phyloP scores from a whole-genome alignment of 2,329 filamentous ascomycete species.

The Chaetomium sp. region DNA sequence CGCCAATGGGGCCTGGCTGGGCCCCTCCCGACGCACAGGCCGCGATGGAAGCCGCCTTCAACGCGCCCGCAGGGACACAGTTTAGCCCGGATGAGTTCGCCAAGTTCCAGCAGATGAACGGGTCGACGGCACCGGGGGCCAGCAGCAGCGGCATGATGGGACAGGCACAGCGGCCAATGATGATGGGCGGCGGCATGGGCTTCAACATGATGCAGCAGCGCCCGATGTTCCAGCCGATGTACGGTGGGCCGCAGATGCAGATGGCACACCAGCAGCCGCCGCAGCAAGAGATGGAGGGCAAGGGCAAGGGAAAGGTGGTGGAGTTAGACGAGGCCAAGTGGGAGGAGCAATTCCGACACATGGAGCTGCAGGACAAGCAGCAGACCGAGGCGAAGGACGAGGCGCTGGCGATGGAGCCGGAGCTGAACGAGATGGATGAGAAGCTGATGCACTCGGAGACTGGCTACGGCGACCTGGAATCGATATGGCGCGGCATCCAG shows the following conservation, averaged over 20 bases:
- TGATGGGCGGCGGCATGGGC: conserved; percentile 33
- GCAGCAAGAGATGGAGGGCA: conserved; percentile 43
- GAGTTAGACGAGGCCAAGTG: conserved; percentile 91
- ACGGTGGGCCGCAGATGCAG: conserved; percentile 26
- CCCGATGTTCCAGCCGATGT: conserved; percentile 47
- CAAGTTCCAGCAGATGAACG: conserved; percentile 71
- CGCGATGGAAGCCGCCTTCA: conserved; percentile 66
- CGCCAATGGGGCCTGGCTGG: conserved; percentile 47
- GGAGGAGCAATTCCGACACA: conserved; percentile 92
- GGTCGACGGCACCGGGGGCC: conserved; percentile 47
- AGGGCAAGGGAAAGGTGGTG: conserved; percentile 87
- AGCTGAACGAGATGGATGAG: conserved; percentile 80
- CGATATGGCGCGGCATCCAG: conserved; percentile 77
- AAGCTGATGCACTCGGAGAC: conserved; percentile 59
- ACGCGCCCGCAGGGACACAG: conserved; percentile 48
- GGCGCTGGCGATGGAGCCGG: conserved; percentile 66
- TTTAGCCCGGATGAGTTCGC: conserved; percentile 85
- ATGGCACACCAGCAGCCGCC: conserved; percentile 42
- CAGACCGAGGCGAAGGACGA: conserved; percentile 51
- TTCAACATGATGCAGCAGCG: conserved; percentile 48
- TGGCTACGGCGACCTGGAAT: conserved; percentile 82
- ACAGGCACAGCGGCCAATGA: conserved; percentile 54
- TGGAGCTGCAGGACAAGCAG: conserved; percentile 61
- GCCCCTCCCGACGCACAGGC: conserved; percentile 54
- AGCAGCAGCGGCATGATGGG: conserved; percentile 33